Percentiles rank a stretch among this genome's conserved stretches.
phyloP scores from a whole-genome alignment of 495 filamentous ascomycete genomes.

The Sphaerosporella brunnea region DNA sequence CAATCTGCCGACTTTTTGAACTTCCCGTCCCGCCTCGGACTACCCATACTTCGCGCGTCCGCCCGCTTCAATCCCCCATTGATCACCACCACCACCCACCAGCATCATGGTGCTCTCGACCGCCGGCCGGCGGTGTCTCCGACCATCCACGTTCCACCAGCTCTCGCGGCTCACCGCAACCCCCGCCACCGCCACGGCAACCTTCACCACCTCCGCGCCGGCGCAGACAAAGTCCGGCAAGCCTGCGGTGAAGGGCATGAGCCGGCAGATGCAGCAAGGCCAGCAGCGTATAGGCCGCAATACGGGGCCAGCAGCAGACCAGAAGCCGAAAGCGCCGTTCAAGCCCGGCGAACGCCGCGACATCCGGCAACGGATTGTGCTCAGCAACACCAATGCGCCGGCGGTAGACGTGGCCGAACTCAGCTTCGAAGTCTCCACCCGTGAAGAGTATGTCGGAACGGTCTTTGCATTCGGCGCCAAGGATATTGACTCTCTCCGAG shows the following conservation, averaged over 20 bases:
- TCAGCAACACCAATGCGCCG: conserved; percentile 86
- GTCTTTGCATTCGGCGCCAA: conserved; percentile 44
- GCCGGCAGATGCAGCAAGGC: neutral
- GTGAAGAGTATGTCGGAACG: conserved; percentile 38
- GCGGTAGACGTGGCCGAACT: conserved; percentile 46
- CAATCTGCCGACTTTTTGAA: neutral
- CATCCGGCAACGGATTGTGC: conserved; percentile 66
- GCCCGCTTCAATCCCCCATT: neutral
- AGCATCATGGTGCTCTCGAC: conserved; percentile 16
- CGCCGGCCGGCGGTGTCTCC: conserved; percentile 16
- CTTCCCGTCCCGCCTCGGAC: neutral
- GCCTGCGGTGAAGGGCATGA: neutral
- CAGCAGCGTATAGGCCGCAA: conserved; percentile 19
- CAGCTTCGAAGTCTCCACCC: conserved; percentile 31
- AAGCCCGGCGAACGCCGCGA: conserved; percentile 67
- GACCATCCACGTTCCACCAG: conserved; percentile 12
- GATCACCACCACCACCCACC: conserved; percentile 12
- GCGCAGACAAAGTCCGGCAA: conserved; percentile 7
- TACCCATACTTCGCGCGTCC: neutral
- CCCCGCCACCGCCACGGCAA: conserved; percentile 21
- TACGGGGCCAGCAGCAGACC: conserved; percentile 34
- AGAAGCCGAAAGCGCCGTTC: conserved; percentile 35
- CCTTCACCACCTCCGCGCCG: conserved; percentile 18
- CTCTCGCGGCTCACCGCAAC: conserved; percentile 12
- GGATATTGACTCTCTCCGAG: conserved; percentile 60